Conservation (phyloP, 306 rosid species). For the Begonia peltatifolia region DNA sequence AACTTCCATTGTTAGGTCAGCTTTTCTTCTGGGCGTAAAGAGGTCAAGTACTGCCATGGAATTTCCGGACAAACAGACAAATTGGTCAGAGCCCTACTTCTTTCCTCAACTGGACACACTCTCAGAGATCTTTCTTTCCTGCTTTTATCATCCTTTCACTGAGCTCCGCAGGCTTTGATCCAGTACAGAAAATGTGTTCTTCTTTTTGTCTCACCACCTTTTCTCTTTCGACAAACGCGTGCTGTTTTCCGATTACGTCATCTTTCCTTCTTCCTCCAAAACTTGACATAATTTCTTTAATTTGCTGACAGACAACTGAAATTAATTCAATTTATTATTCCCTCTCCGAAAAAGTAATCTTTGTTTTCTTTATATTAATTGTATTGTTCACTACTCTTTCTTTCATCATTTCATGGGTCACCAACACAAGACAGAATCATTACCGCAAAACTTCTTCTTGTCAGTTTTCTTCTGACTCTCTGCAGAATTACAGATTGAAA, state of each 20-base stretch:
- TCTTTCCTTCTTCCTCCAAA: slow-evolving; percentile 13
- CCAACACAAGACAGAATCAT: slow-evolving; percentile 79
- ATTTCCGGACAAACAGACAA: slow-evolving; percentile 67
- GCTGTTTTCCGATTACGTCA: slow-evolving; percentile 53
- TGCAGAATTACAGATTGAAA: slow-evolving; percentile 8
- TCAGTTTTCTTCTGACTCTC: slow-evolving; percentile 38
- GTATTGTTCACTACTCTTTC: slow-evolving; percentile 33
- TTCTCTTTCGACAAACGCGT: slow-evolving; percentile 53
- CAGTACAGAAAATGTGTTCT: slow-evolving; percentile 21
- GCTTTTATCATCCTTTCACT: slow-evolving; percentile 2
- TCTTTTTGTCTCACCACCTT: slow-evolving; percentile 35
- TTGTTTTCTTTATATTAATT: not conserved
- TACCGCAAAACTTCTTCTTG: slow-evolving; percentile 40
- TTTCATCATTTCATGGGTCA: slow-evolving; percentile 61
- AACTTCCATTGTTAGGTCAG: too few relatives aligned
- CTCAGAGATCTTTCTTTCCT: too few relatives aligned
- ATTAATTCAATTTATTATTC: too few relatives aligned
- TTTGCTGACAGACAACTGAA: too few relatives aligned
- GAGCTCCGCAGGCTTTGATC: slow-evolving; percentile 27
- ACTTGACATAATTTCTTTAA: too few relatives aligned
- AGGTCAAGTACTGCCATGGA: slow-evolving; percentile 20
- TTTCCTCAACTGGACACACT: too few relatives aligned
- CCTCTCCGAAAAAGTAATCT: not conserved
- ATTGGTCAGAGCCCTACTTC: slow-evolving; percentile 29
- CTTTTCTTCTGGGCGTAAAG: too few relatives aligned